phyloP scores from a whole-genome alignment of 768 basidiomycete species.

The Leucocoprinus birnbaumii region DNA sequence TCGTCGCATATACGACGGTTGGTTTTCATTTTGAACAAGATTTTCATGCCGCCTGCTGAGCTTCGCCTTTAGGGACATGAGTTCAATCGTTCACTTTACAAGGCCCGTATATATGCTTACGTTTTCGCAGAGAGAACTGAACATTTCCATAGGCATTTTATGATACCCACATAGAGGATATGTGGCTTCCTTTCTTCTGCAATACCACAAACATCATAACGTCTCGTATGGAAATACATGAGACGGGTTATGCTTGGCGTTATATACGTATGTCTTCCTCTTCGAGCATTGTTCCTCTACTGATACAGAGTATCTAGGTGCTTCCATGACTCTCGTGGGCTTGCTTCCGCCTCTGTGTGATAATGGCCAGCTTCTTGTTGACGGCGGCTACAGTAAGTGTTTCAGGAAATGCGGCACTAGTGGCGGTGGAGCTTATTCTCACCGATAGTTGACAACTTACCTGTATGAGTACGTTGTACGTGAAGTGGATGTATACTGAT shows the following conservation, averaged over 20 bases:
- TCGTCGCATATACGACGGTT: slow-evolving; percentile 88
- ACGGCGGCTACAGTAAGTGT: slow-evolving; percentile 80
- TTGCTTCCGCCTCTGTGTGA: slow-evolving; percentile 93
- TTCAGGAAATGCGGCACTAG: neutral
- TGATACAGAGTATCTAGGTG: slow-evolving; percentile 46
- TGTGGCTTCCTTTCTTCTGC: slow-evolving; percentile 99
- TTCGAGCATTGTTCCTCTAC: neutral
- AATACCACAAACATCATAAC: slow-evolving; percentile 97
- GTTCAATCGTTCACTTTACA: slow-evolving; percentile 93
- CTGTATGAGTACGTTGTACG: slow-evolving; percentile 43
- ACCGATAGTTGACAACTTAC: slow-evolving; percentile 78
- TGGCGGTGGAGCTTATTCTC: slow-evolving; percentile 4
- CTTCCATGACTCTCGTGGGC: slow-evolving; percentile 97
- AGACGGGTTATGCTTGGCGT: slow-evolving; percentile 98
- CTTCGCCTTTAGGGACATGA: slow-evolving; percentile 69
- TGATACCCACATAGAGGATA: slow-evolving; percentile 92
- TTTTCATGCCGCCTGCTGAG: neutral
- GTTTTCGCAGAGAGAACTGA: neutral
- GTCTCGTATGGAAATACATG: slow-evolving; percentile 95
- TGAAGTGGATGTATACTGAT: neutral
- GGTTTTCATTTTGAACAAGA: slow-evolving; percentile 12
- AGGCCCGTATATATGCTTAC: slow-evolving; percentile 39
- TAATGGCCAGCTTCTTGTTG: slow-evolving; percentile 89
- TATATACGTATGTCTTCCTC: slow-evolving; percentile 61
- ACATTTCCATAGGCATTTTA: slow-evolving; percentile 66